A percentile compares a stretch with the other conserved stretches of the same genome.
Conservation (phyloP, 2,329 filamentous ascomycete genomes). For the Phialophora tarda region DNA sequence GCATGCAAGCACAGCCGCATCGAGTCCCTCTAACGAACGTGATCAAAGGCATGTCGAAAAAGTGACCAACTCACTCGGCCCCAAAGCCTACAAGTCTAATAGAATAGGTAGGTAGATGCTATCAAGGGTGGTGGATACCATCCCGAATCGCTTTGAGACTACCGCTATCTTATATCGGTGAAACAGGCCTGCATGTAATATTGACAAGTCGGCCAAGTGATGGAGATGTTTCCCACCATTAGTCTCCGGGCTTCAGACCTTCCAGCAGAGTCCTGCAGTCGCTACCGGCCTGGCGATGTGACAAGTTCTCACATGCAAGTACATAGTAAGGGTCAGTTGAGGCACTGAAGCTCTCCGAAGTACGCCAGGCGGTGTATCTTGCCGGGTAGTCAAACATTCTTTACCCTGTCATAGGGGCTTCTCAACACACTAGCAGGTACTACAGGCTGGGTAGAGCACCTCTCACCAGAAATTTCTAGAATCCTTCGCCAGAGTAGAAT, state of each 20-base stretch:
- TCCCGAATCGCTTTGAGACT: not conserved
- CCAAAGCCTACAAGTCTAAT: not conserved
- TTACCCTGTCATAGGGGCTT: not conserved
- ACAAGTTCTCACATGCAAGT: not conserved
- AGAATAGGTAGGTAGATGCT: not conserved
- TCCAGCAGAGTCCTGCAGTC: not conserved
- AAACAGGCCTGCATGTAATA: not conserved
- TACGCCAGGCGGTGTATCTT: not conserved
- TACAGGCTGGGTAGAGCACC: not conserved
- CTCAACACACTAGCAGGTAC: not conserved
- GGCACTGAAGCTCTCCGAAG: not conserved
- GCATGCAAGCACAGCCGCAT: not conserved
- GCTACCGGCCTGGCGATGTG: not conserved
- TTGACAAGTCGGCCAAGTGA: not conserved
- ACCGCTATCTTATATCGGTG: not conserved
- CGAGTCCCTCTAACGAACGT: not conserved
- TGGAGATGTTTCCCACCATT: not conserved
- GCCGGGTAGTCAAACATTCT: not conserved
- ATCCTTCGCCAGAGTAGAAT: not conserved
- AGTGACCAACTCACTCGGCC: not conserved
- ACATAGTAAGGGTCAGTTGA: not conserved
- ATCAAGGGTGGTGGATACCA: not conserved
- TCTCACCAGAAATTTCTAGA: not conserved
- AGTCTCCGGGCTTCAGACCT: not conserved
- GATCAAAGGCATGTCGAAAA: not conserved